These are phyloP conservation scores for Ophiostoma populinum DNA, from an alignment of 2,329 filamentous ascomycete genomes.

Conservation along the genomic window DNA sequence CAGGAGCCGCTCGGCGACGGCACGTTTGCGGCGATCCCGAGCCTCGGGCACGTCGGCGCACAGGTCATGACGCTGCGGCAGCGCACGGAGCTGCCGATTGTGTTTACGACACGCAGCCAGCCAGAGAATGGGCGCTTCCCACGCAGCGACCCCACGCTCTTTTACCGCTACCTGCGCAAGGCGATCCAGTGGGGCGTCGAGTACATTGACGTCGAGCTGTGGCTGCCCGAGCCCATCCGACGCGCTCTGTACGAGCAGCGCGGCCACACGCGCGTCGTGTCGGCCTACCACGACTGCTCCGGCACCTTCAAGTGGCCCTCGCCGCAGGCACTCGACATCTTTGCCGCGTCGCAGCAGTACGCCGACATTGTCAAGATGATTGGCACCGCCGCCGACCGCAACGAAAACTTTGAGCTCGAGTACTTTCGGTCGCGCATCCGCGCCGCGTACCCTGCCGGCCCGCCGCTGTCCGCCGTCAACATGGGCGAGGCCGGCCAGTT, in stretches of 20 bases:
- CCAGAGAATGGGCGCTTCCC: conserved; percentile 72
- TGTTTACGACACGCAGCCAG: conserved; percentile 71
- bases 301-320: conserved; percentile 73
- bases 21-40: conserved; percentile 48
- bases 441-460: conserved; percentile 47
- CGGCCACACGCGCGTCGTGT: conserved; percentile 72
- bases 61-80: conserved; percentile 73
- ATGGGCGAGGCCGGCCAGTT: conserved; percentile 79
- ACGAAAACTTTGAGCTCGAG: conserved; percentile 80
- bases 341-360: conserved; percentile 53
- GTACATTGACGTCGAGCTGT: conserved; percentile 78
- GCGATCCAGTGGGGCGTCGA: conserved; percentile 82
- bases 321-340: conserved; percentile 51
- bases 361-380: conserved; percentile 89
- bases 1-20: conserved; percentile 51
- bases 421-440: conserved; percentile 70
- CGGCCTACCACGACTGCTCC: conserved; percentile 82
- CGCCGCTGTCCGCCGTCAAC: conserved; percentile 68
- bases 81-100: conserved; percentile 74
- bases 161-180: conserved; percentile 63
- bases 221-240: conserved; percentile 64
- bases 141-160: conserved; percentile 60
- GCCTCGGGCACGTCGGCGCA: conserved; percentile 68
- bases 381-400: conserved; percentile 60
- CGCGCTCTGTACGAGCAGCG: conserved; percentile 48